phyloP scores from a whole-genome alignment of 2,329 filamentous ascomycete species.

The Cordyceps tenuipes region DNA sequence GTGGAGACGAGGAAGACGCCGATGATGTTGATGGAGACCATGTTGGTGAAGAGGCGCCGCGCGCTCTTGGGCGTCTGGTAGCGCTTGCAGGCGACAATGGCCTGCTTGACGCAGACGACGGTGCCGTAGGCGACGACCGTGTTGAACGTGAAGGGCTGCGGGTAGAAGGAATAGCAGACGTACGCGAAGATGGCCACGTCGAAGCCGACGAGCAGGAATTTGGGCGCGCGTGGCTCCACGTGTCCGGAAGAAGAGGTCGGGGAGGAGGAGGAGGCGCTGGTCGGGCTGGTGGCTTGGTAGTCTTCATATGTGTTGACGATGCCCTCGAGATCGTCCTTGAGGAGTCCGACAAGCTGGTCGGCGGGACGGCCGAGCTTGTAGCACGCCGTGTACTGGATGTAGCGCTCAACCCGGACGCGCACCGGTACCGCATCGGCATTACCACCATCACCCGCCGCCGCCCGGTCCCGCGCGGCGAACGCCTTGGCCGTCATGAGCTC shows the following conservation, averaged over 20 bases:
- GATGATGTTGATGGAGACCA: conserved; percentile 17
- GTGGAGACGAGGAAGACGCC: conserved; percentile 16
- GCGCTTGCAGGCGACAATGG: conserved; percentile 16
- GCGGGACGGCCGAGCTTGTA: conserved; percentile 15
- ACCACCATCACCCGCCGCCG: neutral
- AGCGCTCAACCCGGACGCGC: conserved; percentile 14
- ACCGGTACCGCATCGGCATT: conserved; percentile 11
- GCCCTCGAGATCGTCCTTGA: conserved; percentile 17
- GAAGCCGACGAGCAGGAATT: conserved; percentile 15
- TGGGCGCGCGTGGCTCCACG: conserved; percentile 15
- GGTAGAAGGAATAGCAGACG: conserved; percentile 17
- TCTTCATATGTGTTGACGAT: conserved; percentile 16
- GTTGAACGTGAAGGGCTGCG: conserved; percentile 18
- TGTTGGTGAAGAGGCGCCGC: conserved; percentile 16
- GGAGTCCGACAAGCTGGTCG: conserved; percentile 15
- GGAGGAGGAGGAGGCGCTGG: neutral
- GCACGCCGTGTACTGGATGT: conserved; percentile 15
- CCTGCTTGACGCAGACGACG: conserved; percentile 17
- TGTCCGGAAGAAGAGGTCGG: conserved; percentile 7
- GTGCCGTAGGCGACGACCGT: conserved; percentile 17
- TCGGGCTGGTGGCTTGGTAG: conserved; percentile 11
- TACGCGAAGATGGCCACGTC: conserved; percentile 17
- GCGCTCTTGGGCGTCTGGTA: conserved; percentile 17
- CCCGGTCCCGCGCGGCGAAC: neutral
- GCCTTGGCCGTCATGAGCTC: conserved; percentile 13